Percentiles rank a stretch among this genome's conserved stretches.
Evolutionary conservation across 805 yeast species (phyloP).

Genomic region (Metahyphopichia silvanorum): DNA sequence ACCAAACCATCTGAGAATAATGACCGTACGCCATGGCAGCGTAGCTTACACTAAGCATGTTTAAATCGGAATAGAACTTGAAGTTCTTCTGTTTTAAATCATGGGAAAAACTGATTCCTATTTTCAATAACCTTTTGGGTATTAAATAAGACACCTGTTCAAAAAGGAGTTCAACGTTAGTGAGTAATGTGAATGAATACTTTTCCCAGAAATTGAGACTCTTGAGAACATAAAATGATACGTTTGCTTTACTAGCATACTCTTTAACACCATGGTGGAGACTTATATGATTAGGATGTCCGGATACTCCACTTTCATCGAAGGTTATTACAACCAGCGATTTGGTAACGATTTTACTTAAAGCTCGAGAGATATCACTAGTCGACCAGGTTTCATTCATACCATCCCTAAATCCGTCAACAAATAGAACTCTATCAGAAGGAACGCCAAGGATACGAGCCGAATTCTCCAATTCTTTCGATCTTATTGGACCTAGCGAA

Average conservation of each 20-base stretch:
- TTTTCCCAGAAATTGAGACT: conserved; percentile 41
- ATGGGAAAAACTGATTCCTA: conserved; percentile 22
- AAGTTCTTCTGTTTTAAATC: conserved; percentile 21
- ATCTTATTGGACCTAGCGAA: conserved; percentile 65
- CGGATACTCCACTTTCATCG: conserved; percentile 78
- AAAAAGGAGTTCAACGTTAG: conserved; percentile 39
- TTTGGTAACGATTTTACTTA: conserved; percentile 25
- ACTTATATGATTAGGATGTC: conserved; percentile 83
- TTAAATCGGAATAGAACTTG: conserved; percentile 37
- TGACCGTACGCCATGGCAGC: conserved; percentile 83
- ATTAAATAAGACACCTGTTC: conserved; percentile 31
- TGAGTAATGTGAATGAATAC: conserved; percentile 46
- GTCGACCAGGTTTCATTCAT: conserved; percentile 66
- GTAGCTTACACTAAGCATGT: conserved; percentile 41
- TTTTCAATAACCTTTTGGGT: conserved; percentile 14
- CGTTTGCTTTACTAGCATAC: conserved; percentile 14
- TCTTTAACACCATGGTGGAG: conserved; percentile 48
- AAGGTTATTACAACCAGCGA: conserved; percentile 62
- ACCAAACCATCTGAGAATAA: conserved; percentile 92
- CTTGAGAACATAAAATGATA: conserved; percentile 28
- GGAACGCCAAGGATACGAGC: conserved; percentile 52
- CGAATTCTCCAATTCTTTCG: conserved; percentile 55
- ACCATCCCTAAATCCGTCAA: conserved; percentile 57
- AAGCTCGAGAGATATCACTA: conserved; percentile 33
- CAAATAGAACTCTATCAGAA: conserved; percentile 38